Conservation (phyloP, 331 rosid species). For the Phaseolus coccineus region DNA sequence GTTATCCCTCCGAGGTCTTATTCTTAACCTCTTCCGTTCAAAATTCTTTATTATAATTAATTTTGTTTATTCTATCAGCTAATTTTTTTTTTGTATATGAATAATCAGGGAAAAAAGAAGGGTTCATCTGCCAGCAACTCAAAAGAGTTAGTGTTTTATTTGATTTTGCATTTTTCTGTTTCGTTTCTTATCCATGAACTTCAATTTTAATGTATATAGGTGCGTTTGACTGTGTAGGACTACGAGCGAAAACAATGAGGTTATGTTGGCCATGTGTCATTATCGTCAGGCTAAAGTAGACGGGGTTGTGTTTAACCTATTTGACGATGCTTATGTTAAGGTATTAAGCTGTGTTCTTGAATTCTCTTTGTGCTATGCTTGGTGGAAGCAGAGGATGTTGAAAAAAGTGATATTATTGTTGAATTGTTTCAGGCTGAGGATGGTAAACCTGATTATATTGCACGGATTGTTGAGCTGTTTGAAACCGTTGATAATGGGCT, state of each 20-base stretch:
- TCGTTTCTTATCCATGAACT: not conserved
- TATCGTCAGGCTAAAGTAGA: constrained; percentile 46
- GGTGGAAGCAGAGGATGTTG: not conserved
- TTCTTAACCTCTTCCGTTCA: not conserved
- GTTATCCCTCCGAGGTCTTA: constrained; percentile 25
- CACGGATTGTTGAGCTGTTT: constrained; percentile 58
- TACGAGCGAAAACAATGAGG: not conserved
- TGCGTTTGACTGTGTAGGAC: not conserved
- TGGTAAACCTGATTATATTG: constrained; percentile 52
- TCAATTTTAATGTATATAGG: too few species aligned
- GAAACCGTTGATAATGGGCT: constrained; percentile 41
- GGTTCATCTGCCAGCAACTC: not conserved
- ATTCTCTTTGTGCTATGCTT: not conserved
- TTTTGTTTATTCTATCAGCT: not conserved
- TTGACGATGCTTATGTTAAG: constrained; percentile 51
- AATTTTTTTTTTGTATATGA: not conserved
- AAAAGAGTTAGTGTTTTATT: constrained; percentile 27
- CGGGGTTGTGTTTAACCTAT: constrained; percentile 27
- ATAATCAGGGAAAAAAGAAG: constrained; percentile 19
- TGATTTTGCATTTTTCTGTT: fast-evolving
- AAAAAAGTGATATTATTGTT: not conserved
- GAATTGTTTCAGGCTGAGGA: constrained; percentile 51
- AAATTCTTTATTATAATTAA: not conserved
- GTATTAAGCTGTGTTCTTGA: not conserved
- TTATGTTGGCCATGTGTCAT: constrained; percentile 33